Conservation (phyloP, 306 rosid genomes). For the Vigna unguiculata region DNA sequence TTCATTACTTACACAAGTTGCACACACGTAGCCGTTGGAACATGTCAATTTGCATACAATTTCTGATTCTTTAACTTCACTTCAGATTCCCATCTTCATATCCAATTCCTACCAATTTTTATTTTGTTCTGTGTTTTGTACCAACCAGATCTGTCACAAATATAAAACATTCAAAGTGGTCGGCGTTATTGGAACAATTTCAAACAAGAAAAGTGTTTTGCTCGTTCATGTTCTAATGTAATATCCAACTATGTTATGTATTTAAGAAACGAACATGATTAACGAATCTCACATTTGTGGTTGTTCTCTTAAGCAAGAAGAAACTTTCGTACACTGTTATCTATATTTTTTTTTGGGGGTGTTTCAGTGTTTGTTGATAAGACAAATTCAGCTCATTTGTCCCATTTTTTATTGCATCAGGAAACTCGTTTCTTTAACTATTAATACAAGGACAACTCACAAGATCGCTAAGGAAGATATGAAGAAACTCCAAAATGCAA, state of each 20-base stretch:
- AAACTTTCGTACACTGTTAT: not conserved
- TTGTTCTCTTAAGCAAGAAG: not conserved
- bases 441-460: not conserved
- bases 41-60: constrained; percentile 39
- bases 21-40: constrained; percentile 36
- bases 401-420: not conserved
- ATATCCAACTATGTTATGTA: not conserved
- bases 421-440: not conserved
- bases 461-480: not conserved
- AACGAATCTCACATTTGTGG: not conserved
- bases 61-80: constrained; percentile 37
- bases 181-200: constrained; percentile 41
- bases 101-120: not conserved
- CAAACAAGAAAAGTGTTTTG: constrained; percentile 23
- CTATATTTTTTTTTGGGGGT: not conserved
- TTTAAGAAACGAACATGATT: not conserved
- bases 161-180: constrained; percentile 32
- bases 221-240: constrained; percentile 8
- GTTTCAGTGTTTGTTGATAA: not conserved
- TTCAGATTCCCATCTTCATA: not conserved
- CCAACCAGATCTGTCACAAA: constrained; percentile 45
- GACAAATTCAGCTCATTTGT: not conserved
- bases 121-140: not conserved
- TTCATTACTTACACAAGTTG: not conserved
- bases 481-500: constrained; percentile 8